Base-by-base conservation (phyloP, 2,329 filamentous ascomycete species). In the Trichoderma citrinoviride region DNA sequence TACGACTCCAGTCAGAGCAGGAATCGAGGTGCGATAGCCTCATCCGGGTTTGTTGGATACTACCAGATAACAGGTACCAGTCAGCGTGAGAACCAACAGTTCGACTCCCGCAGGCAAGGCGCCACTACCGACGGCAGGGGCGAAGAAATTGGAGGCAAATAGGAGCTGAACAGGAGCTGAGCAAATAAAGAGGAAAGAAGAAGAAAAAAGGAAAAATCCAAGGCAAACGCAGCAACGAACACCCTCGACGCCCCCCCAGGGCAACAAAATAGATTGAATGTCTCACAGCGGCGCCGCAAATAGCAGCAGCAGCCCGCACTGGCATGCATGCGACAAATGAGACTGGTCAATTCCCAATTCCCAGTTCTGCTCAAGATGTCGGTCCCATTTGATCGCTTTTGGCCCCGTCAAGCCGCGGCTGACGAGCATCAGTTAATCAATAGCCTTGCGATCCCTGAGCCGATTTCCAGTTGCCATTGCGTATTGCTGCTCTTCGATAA, bases 61-160 rank as follows among this genome's bases (percentile, higher is more conserved):
- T n/a, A n/a, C n/a, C n/a, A n/a, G n/a, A n/a, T n/a, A n/a, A n/a
- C n/a, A n/a, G n/a, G n/a, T n/a, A n/a, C n/a, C n/a, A n/a, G 33
- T 14, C 33, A 37, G 10, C 10, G 56, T 60, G 43, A 60, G 43
- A 37, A 46, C 43, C 43, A 47, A 47, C 29, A 47, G 27, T n/a
- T 49, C 44, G 29, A 33, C 5, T 46, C 29, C 56, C 56, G 56
- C 15, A 60, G 43, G 14, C 27, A 29, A 50, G 46, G 57, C 57
- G 57, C 57, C 57, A 40, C 46, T 52, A 47, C 57, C 57, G 57
- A 41, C 57, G 46, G 57, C 57, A 61, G 57, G 57, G 57, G 57
- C 57, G 17, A 52, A 43, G 29, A 43, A 57, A 29, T n/a, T n/a
- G n/a, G 17, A 43, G 41, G 33, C 29, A 52, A 41, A 27, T 19